Evolutionary conservation across 208 protist species (phyloP).

Genomic region (Trypanosoma congolense): DNA sequence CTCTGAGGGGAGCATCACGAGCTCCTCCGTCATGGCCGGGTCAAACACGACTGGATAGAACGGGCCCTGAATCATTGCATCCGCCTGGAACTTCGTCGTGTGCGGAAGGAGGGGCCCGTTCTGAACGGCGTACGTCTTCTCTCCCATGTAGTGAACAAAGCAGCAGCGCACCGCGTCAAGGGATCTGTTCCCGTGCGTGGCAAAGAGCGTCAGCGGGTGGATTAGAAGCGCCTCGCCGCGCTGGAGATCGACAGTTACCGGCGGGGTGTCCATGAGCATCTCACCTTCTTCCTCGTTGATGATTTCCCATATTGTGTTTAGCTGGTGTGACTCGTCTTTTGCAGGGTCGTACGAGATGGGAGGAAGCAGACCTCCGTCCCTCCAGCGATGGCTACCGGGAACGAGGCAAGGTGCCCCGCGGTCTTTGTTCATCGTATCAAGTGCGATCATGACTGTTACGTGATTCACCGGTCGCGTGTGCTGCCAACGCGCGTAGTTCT

Average conservation of each 20-base stretch:
- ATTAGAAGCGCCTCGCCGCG: conserved; percentile 76
- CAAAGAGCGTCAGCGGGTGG: conserved; percentile 73
- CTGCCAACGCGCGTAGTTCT: conserved; percentile 81
- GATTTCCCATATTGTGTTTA: conserved; percentile 84
- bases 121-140: conserved; percentile 37
- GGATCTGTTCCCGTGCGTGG: conserved; percentile 75
- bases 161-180: conserved; percentile 46
- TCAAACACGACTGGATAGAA: conserved; percentile 84
- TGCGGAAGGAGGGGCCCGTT: conserved; percentile 71
- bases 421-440: conserved; percentile 79
- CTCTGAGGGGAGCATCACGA: conserved; percentile 31
- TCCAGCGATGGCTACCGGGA: conserved; percentile 78
- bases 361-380: conserved; percentile 62
- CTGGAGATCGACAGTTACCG: conserved; percentile 63
- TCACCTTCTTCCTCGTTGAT: conserved; percentile 71
- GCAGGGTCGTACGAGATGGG: conserved; percentile 61
- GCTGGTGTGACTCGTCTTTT: conserved; percentile 62
- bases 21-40: conserved; percentile 69
- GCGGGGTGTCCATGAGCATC: conserved; percentile 78
- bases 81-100: conserved; percentile 66
- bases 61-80: conserved; percentile 44
- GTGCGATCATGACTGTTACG: conserved; percentile 67
- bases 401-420: conserved; percentile 78
- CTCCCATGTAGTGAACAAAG: conserved; percentile 77
- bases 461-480: conserved; percentile 69